Evolutionary conservation across 371 early-diverging fungal genomes (phyloP).

Genomic region (Saksenaea vasiformis): DNA sequence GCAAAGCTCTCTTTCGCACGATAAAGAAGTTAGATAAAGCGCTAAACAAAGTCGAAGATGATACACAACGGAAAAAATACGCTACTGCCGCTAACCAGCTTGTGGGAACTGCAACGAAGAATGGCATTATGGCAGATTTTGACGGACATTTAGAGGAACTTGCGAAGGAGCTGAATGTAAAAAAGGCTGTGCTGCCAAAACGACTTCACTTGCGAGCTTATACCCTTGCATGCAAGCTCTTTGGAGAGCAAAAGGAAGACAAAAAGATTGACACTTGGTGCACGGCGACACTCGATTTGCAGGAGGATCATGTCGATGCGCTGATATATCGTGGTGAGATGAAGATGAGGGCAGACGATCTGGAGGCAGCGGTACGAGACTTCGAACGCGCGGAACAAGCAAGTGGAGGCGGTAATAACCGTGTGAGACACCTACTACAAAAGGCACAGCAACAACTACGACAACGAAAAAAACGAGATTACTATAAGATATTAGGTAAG

Average conservation of each 20-base stretch:
- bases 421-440: constrained; percentile 57
- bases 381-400: constrained; percentile 71
- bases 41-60: constrained; percentile 59
- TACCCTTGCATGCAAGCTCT: constrained; percentile 61
- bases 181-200: constrained; percentile 43
- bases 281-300: constrained; percentile 50
- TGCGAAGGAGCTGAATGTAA: constrained; percentile 34
- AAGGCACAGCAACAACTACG: constrained; percentile 72
- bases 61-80: constrained; percentile 60
- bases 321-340: constrained; percentile 72
- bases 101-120: constrained; percentile 41
- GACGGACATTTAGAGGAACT: constrained; percentile 46
- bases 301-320: constrained; percentile 72
- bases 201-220: constrained; percentile 60
- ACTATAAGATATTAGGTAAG: constrained; percentile 88
- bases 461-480: constrained; percentile 80
- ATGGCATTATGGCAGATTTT: constrained; percentile 52
- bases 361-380: constrained; percentile 74
- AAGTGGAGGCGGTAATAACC: constrained; percentile 58
- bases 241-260: constrained; percentile 55
- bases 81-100: constrained; percentile 69
- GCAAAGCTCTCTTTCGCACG: constrained; percentile 72
- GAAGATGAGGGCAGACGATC: constrained; percentile 66
- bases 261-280: constrained; percentile 63
- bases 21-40: constrained; percentile 80